Base-by-base conservation (phyloP, 495 filamentous ascomycete genomes). In the Hypomontagnella monticulosa region DNA sequence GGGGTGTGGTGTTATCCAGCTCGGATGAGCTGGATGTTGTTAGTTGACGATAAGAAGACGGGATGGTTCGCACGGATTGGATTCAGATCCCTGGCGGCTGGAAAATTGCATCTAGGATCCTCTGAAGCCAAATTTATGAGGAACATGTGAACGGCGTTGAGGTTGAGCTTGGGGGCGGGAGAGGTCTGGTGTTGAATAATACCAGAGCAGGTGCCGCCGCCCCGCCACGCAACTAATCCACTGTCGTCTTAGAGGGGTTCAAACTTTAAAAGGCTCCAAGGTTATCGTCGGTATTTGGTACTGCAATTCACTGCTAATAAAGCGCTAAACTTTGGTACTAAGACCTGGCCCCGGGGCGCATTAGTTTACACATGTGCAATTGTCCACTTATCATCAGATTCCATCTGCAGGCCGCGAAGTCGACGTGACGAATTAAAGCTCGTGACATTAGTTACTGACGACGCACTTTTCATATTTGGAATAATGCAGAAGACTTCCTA, bases 1-100 rank as follows among this genome's bases (percentile, higher is more conserved):
- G 67, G 67, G 72, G 72, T 43, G 56, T 59, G 37, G 37, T 50
- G 16, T 37, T 56, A 63, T 60, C 60, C 66, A 55, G 44, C 33
- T 14, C 60, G 66, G 60, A 69, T 56, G 27, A 46, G 50, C 36
- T 63, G 66, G 66, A 69, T 60, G 55, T 32, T 60, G 44, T 46
- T 20, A 36, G 20, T 57, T 54, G 50, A 48, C 20, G 37, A 12
- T 38, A 27, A 60, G 36, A 50, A 23, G 37, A 63, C 46, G 38
- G 43, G 48, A 44, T 44, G 19, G 34, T 57, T 49, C 27, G 14
- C 33, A 19, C 40, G 40, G 23, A n/a, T n/a, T 47, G 52, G 48
- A 58, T 58, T 27, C 30, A 55, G 15, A 57, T 34, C 54, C 46
- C 48, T 48, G 54, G 23, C 9, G 2, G 40, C 41, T 48, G n/a